A percentile compares a stretch with the other conserved stretches of the same genome.
Evolutionary conservation across 306 rosid species (phyloP).

Genomic region (Glycine tomentella): DNA sequence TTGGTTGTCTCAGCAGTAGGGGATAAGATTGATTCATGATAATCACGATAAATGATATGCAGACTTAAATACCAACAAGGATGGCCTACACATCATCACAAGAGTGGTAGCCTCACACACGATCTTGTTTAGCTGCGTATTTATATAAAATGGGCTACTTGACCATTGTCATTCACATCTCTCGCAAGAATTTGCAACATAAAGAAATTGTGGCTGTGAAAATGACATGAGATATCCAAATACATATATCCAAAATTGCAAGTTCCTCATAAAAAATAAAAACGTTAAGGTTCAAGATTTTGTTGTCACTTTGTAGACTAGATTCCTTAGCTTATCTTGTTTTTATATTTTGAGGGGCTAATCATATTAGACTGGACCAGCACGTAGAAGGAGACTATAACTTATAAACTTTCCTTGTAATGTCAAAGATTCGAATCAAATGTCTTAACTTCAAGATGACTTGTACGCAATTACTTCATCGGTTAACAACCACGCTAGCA

Average conservation of each 20-base stretch:
- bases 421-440: neutral
- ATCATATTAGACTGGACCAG: neutral
- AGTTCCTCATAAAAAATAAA: slow-evolving; percentile 28
- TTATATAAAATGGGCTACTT: slow-evolving; percentile 27
- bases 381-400: neutral
- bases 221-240: slow-evolving; percentile 30
- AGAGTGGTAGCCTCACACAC: neutral
- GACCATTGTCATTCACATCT: neutral
- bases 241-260: slow-evolving; percentile 13
- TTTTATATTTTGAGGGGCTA: neutral
- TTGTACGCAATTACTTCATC: neutral
- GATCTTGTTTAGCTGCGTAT: neutral
- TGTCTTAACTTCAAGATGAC: neutral
- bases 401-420: neutral
- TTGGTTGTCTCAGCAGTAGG: neutral
- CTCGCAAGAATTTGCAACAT: neutral
- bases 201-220: slow-evolving; percentile 21
- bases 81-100: slow-evolving; percentile 41
- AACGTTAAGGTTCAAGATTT: slow-evolving; percentile 30
- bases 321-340: neutral
- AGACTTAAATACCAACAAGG: neutral
- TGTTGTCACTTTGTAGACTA: slow-evolving; percentile 16
- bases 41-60: neutral
- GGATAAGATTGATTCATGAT: slow-evolving; percentile 41
- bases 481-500: neutral